phyloP scores from a whole-genome alignment of 164 flowering plant species.

The Pachysandra terminalis region DNA sequence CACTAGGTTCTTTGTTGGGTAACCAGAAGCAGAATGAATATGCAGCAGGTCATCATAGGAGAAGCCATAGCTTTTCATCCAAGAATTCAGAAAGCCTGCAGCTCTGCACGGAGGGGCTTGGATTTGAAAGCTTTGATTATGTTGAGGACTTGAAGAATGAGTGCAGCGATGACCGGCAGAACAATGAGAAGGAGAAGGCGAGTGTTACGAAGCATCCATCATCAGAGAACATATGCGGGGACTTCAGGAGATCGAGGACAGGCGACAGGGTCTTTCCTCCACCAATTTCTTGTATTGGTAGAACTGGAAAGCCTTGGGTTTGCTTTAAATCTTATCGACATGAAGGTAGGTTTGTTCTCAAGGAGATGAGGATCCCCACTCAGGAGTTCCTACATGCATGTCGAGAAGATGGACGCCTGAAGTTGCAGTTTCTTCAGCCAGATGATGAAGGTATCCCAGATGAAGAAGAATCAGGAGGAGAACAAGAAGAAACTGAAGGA shows the following conservation, averaged over 20 bases:
- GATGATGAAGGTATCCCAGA: conserved; percentile 29
- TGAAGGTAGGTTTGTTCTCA: conserved; percentile 75
- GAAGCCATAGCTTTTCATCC: conserved; percentile 35
- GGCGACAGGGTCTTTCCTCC: conserved; percentile 52
- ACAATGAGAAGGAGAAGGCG: conserved; percentile 10
- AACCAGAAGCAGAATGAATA: conserved; percentile 1
- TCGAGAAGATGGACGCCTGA: conserved; percentile 79
- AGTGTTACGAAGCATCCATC: conserved; percentile 9
- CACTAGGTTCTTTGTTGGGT: conserved; percentile 3
- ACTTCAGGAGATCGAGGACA: conserved; percentile 28
- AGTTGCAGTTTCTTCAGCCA: conserved; percentile 53
- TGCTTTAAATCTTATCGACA: conserved; percentile 52
- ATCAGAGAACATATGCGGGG: conserved; percentile 1
- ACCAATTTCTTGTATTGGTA: conserved; percentile 73
- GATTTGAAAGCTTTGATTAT: conserved; percentile 73
- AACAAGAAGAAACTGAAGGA: conserved; percentile 13
- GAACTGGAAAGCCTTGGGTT: conserved; percentile 73
- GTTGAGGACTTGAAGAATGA: conserved; percentile 44
- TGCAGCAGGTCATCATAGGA: conserved; percentile 14
- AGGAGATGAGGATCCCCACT: conserved; percentile 56
- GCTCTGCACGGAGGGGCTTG: conserved; percentile 80
- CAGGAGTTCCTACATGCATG: conserved; percentile 64
- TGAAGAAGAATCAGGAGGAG: conserved; percentile 25
- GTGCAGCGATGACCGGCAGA: conserved; percentile 2
- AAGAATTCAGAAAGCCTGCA: conserved; percentile 54